Base-by-base conservation (phyloP, 169 alveolate genomes). In the Plasmodium sp. region DNA sequence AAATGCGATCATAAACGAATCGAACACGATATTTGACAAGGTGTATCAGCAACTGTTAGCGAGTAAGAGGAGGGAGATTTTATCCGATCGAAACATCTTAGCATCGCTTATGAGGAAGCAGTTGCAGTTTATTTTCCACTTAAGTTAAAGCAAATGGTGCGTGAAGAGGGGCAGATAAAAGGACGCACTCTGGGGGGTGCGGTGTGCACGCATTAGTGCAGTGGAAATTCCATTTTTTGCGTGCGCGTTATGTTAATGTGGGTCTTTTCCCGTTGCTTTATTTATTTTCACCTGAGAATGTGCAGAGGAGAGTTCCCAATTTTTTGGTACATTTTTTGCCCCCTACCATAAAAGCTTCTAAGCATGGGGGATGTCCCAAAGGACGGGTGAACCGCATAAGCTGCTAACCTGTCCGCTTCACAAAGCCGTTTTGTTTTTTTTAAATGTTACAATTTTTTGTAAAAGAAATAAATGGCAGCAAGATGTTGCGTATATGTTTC, bases 61-160 rank as follows among this genome's bases (percentile, higher is more conserved):
- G 12, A n/a, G 31, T 41, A 79, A 90, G 41, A 54, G 81, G 31
- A 36, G 10, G 43, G 39, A 58, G 9, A 43, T 34, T 58, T 5
- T 14, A 22, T 18, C 51, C 36, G 85, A 75, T 34, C 33, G 72
- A 4, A 34, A 84, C 56, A 84, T 74, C 75, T 27, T 90, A 48
- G 14, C 90, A 67, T 58, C 94, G 2, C 94, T 90, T 48, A 12
- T 90, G 73, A 80, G 48, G 72, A 90, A 90, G 39, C 94, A 90
- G 74, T 90, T 90, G 39, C 90, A 90, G 54, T 80, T 6, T 80
- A 90, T 90, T 58, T 90, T 90, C 83, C 82, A 62, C n/a, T 75
- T 75, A 33, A 22, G 62, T 39, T 31, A 14, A 27, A 16, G 41
- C 14, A 48, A 14, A 14, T 51, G 62, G 16, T 51, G 62, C 39